phyloP scores from a whole-genome alignment of 108 stramenopile genomes.

The Discostella pseudostelligera region DNA sequence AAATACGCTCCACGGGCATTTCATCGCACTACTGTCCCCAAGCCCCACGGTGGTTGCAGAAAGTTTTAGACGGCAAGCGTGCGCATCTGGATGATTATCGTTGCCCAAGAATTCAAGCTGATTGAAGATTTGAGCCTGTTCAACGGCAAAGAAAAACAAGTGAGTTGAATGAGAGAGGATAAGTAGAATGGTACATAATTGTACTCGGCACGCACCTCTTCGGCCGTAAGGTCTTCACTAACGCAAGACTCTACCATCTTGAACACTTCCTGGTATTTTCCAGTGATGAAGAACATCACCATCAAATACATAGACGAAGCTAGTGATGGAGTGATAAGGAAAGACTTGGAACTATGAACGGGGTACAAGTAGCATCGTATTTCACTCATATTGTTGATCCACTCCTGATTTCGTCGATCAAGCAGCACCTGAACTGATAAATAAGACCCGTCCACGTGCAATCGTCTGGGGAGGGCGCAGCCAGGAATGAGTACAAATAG shows the following conservation, averaged over 20 bases:
- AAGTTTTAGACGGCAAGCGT: constrained; percentile 91
- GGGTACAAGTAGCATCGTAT: constrained; percentile 97
- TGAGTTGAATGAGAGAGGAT: neutral
- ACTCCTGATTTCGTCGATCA: constrained; percentile 91
- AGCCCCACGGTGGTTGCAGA: constrained; percentile 87
- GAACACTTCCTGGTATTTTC: constrained; percentile 93
- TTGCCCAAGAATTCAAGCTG: constrained; percentile 91
- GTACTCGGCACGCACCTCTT: constrained; percentile 73
- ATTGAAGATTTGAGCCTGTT: constrained; percentile 86
- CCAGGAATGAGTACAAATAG: constrained; percentile 94
- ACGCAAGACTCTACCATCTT: constrained; percentile 97
- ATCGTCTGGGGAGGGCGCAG: constrained; percentile 85
- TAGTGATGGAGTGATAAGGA: constrained; percentile 90
- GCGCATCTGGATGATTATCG: constrained; percentile 95
- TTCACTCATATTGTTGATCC: constrained; percentile 95
- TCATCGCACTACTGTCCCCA: constrained; percentile 84
- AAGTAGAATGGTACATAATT: constrained; percentile 4
- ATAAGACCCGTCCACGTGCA: constrained; percentile 78
- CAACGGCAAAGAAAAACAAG: neutral
- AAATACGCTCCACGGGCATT: constrained; percentile 88
- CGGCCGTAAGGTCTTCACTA: constrained; percentile 88
- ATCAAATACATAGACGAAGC: constrained; percentile 97
- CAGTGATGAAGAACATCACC: constrained; percentile 94
- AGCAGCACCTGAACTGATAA: constrained; percentile 90
- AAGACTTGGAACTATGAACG: constrained; percentile 92